These are phyloP conservation scores for Cercospora sojina DNA, from an alignment of 2,329 filamentous ascomycete species.

Conservation along the genomic window DNA sequence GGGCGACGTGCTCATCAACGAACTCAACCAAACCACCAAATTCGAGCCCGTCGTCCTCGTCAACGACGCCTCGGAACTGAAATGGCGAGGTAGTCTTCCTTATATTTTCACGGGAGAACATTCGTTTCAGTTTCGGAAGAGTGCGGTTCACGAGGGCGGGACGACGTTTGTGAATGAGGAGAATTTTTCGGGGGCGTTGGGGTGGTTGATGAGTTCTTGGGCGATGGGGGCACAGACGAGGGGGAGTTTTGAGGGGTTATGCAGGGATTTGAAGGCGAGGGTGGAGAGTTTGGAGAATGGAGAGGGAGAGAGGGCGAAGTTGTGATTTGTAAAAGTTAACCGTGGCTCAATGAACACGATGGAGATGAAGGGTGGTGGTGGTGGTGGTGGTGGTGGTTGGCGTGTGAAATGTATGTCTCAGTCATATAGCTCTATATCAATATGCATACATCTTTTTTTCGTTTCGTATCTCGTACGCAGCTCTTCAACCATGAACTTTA, in stretches of 20 bases:
- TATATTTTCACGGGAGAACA: conserved; percentile 24
- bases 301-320: not conserved
- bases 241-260: conserved; percentile 22
- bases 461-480: not conserved
- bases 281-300: conserved; percentile 14
- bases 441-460: not conserved
- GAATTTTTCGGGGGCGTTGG: conserved; percentile 20
- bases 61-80: not conserved
- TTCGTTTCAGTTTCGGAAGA: conserved; percentile 21
- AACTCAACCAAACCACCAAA: not conserved
- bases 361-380: not conserved
- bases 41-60: not conserved
- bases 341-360: too few relatives aligned
- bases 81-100: conserved; percentile 21
- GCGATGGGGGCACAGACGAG: conserved; percentile 5
- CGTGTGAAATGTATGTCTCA: not conserved
- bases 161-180: conserved; percentile 27
- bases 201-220: conserved; percentile 15
- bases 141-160: conserved; percentile 13
- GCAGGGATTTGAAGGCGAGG: conserved; percentile 24
- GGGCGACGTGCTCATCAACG: not conserved
- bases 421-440: not conserved
- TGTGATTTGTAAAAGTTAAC: not conserved
- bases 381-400: too few relatives aligned
- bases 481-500: conserved; percentile 30